Percentiles rank a stretch among this genome's conserved stretches.
These are phyloP conservation scores for Epichloe aotearoae DNA, from an alignment of 2,329 filamentous ascomycete genomes.

Conservation along the genomic window DNA sequence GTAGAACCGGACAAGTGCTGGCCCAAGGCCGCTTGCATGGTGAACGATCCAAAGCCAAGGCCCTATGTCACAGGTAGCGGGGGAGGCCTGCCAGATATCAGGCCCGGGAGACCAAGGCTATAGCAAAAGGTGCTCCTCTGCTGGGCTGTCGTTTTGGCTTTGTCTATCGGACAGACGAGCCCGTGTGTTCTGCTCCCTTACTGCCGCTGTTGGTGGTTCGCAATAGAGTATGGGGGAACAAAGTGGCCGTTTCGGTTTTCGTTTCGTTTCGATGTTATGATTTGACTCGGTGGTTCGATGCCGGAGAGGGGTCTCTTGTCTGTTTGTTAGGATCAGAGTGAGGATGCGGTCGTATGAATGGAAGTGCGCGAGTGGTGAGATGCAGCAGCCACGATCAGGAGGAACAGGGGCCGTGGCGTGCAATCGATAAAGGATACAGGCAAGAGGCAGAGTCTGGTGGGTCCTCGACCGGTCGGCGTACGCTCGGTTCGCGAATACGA, in stretches of 20 bases:
- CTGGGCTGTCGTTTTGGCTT: not conserved
- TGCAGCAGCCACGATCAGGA: not conserved
- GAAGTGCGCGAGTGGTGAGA: not conserved
- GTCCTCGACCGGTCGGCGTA: too few relatives aligned
- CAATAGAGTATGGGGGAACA: too few relatives aligned
- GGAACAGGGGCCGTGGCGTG: not conserved
- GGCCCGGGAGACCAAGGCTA: not conserved
- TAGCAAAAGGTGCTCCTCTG: not conserved
- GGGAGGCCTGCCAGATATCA: conserved; percentile 2
- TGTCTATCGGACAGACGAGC: not conserved
- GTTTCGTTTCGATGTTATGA: not conserved
- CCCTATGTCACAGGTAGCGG: conserved; percentile 5
- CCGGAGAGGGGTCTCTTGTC: not conserved
- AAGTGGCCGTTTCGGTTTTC: not conserved
- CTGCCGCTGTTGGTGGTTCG: not conserved
- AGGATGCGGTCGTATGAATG: not conserved
- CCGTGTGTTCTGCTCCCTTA: not conserved
- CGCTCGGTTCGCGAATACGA: not conserved
- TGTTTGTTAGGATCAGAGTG: not conserved
- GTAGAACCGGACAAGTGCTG: conserved; percentile 21
- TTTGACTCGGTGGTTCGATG: not conserved
- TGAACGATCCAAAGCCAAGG: conserved; percentile 11
- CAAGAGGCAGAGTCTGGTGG: too few relatives aligned
- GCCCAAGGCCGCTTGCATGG: conserved; percentile 28
- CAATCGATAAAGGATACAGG: not conserved